Base-by-base conservation (phyloP, 768 basidiomycete species). In the Suillus discolor region DNA sequence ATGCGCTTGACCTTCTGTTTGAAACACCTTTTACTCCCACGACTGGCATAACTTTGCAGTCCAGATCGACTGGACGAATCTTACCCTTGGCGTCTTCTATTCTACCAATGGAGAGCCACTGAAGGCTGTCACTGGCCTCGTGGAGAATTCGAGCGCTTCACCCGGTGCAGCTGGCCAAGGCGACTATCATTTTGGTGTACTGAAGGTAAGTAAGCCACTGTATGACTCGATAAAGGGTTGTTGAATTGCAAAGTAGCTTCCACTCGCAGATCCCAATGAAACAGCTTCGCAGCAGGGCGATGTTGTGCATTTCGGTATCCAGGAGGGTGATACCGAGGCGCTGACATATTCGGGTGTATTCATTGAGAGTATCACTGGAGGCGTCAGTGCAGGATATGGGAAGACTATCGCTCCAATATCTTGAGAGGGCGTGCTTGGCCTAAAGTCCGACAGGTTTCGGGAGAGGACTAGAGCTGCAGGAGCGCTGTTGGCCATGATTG, bases 31-130 rank as follows among this genome's bases (percentile, higher is more conserved):
- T 87, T 74, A 72, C 74, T 4, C 65, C 5, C 68, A 66, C 3
- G 70, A 71, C 20, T 89, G 87, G 86, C 87, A 88, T 72, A 89
- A 88, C 74, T 86, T 88, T 69, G 87, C 84, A 0, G 71, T 88
- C 45, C 80, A 81, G 63, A 81, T 89, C 44, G 83, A 87, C 72
- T 90, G 86, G 87, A 78, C 78, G 23, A 73, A 78, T 23, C 78
- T 76, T 57, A 86, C 85, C 2, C 78, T 88, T 20, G 77, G 74
- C 9, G 82, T 85, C 3, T 82, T 82, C 51, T 88, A 86, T 70
- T 89, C 88, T 0, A 70, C 67, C 13, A 80, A 84, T 38, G 79
- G 65, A 4, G 44, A 63, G 7, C 72, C 74, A 0, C 79, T 89
- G 8, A 66, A 73, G 59, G 71, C 79, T 5, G 87, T 88, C 20